Base-by-base conservation (phyloP, 805 yeast species). In the Kazachstania kunashirensis region DNA sequence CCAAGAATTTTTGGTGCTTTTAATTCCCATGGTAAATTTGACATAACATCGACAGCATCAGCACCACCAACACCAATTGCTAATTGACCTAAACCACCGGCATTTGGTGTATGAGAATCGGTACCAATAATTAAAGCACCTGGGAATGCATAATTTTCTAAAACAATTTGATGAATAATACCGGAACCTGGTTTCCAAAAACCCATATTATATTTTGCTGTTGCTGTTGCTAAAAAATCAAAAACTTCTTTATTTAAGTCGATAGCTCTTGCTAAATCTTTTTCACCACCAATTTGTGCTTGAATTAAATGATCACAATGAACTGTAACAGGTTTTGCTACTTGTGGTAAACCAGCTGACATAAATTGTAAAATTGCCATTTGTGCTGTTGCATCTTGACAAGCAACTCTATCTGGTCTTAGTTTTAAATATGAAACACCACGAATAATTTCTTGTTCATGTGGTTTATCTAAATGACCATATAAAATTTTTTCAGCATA, bases 11-110 rank as follows among this genome's bases (percentile, higher is more conserved):
- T 85, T 57, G 97, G 97, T 42, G 96, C 96, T 73, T 88, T 88
- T 59, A 88, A 77, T 70, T 88, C 97, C 97, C 97, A 88, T 39
- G 97, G 81, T 49, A 85, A 73, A 57, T 82, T 81, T 43, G 96
- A 84, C 79, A 88, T 76, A 43, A 85, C 96, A 63, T 88, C 97
- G 50, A 88, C 97, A 45, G 96, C 96, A 65, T 88, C 97, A 49
- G 97, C 97, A 75, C 97, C 97, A 73, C 96, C 97, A 50, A 89
- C 96, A 75, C 96, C 97, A 52, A 88, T 88, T 50, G 96, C 96
- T 57, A 88, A 76, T 68, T 84, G 94, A 70, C 96, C 96, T 57
- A 88, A 74, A 68, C 96, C 96, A 73, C 96, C 96, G 42, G 96
- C 96, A 65, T 88, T 88, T 44, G 96, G 96, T 52, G 96, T 88